phyloP scores from a whole-genome alignment of 179 eudicot species.

The Spinacia oleracea region DNA sequence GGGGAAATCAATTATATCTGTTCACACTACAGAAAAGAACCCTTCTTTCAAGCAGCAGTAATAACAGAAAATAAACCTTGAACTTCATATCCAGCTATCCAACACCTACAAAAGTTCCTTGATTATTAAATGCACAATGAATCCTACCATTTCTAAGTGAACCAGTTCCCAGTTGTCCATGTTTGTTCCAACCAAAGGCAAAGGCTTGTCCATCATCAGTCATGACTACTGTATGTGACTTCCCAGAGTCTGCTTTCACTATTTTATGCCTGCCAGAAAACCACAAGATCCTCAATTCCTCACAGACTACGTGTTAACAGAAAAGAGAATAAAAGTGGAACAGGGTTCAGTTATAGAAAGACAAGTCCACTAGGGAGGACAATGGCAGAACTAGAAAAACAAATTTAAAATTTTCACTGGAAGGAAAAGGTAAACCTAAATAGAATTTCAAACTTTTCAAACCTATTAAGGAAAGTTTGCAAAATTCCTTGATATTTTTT shows the following conservation, averaged over 20 bases:
- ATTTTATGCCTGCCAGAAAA: conserved; percentile 60
- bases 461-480: background rate
- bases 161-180: conserved; percentile 95
- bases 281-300: background rate
- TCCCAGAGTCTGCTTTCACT: conserved; percentile 71
- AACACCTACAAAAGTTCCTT: background rate
- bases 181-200: conserved; percentile 98
- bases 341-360: background rate
- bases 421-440: background rate
- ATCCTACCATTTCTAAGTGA: conserved; percentile 71
- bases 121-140: background rate
- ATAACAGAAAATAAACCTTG: background rate
- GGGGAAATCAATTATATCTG: background rate
- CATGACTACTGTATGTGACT: conserved; percentile 78
- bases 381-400: background rate
- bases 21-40: background rate
- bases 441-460: background rate
- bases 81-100: background rate
- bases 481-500: background rate
- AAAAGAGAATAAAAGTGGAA: background rate
- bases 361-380: background rate
- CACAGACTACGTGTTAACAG: background rate
- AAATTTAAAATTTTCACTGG: too few species aligned
- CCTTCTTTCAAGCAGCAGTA: conserved; percentile 6
- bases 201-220: conserved; percentile 75